Percentiles rank a stretch among this genome's conserved stretches.
Conservation (phyloP, 352 stramenopile genomes). For the Pythium plurisporium region DNA sequence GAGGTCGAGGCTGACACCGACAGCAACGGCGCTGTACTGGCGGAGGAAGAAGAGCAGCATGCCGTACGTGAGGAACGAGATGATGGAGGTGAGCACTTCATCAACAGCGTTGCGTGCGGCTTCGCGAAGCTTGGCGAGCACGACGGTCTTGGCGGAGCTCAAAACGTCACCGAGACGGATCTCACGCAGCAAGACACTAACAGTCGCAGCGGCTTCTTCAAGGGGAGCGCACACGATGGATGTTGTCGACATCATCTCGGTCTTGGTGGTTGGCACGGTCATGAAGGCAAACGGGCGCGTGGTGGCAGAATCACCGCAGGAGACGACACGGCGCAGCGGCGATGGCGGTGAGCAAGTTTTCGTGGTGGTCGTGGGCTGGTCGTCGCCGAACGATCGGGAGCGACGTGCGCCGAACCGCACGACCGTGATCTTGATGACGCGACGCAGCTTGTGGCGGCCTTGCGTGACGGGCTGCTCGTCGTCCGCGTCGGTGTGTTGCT, state of each 20-base stretch:
- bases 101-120: slow-evolving; percentile 29
- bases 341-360: not conserved
- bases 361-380: not conserved
- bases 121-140: slow-evolving; percentile 26
- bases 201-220: not conserved
- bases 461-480: slow-evolving; percentile 12
- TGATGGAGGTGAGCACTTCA: slow-evolving; percentile 30
- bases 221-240: not conserved
- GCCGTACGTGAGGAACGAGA: slow-evolving; percentile 41
- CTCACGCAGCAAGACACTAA: slow-evolving; percentile 20
- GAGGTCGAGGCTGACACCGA: slow-evolving; percentile 36
- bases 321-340: slow-evolving; percentile 26
- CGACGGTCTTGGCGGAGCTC: slow-evolving; percentile 23
- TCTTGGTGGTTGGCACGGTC: not conserved
- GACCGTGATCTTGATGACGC: slow-evolving; percentile 4
- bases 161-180: slow-evolving; percentile 27
- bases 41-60: slow-evolving; percentile 30
- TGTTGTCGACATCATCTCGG: not conserved
- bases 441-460: slow-evolving; percentile 22
- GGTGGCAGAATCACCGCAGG: slow-evolving; percentile 8
- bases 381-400: slow-evolving; percentile 14
- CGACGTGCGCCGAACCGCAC: slow-evolving; percentile 2
- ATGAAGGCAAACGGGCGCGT: not conserved
- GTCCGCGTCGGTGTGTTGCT: not conserved
- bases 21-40: slow-evolving; percentile 33